Percentiles rank a stretch among this genome's conserved stretches.
Evolutionary conservation across 257 asterid genomes (phyloP).

Genomic region (Nicotiana sylvestris): DNA sequence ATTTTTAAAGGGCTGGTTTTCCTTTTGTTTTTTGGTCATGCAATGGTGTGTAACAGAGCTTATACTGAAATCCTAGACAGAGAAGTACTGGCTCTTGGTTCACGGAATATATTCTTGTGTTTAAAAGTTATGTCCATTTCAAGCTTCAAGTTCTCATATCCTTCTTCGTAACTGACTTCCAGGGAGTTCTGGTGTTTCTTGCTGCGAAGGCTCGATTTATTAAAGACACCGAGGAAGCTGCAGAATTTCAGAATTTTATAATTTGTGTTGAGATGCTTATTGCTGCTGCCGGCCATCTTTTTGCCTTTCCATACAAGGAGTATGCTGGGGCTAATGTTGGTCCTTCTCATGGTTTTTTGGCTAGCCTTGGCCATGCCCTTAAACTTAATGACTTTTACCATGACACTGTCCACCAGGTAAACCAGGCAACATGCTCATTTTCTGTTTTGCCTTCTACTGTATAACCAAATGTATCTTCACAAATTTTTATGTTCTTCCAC

Average conservation of each 20-base stretch:
- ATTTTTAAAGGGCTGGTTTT: background rate
- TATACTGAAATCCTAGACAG: background rate
- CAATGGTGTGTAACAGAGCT: background rate
- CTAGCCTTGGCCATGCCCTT: constrained; percentile 90
- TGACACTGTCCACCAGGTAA: constrained; percentile 96
- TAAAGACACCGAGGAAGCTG: constrained; percentile 82
- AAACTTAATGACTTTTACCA: constrained; percentile 84
- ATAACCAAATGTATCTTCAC: background rate
- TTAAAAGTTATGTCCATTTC: background rate
- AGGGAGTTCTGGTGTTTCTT: constrained; percentile 96
- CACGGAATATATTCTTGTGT: background rate
- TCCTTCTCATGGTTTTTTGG: constrained; percentile 52
- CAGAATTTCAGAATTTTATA: constrained; percentile 77
- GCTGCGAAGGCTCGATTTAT: constrained; percentile 82
- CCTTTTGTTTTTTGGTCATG: background rate
- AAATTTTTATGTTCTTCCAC: background rate
- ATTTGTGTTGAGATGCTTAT: constrained; percentile 96
- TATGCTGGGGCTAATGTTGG: constrained; percentile 95
- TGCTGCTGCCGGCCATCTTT: constrained; percentile 90
- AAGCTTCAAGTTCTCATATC: constrained; percentile 3
- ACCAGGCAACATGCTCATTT: background rate
- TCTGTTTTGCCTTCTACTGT: constrained; percentile 2
- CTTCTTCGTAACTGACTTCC: constrained; percentile 6
- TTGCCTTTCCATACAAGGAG: constrained; percentile 92
- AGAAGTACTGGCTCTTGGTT: background rate